These are phyloP conservation scores for Backusella mclennaniae DNA, from an alignment of 192 early-diverging fungal genomes.

Conservation along the genomic window DNA sequence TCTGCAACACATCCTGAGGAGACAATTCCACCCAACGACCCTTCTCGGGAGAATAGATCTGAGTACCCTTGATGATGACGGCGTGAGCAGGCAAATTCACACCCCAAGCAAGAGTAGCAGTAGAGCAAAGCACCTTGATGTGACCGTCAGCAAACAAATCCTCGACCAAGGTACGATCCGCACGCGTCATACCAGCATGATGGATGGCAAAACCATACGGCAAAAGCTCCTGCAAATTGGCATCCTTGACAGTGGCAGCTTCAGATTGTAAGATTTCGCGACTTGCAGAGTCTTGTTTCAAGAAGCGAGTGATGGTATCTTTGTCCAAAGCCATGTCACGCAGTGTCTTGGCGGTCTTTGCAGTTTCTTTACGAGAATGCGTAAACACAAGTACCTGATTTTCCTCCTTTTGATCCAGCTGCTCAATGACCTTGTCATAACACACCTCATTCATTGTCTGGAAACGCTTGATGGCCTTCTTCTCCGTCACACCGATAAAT, in stretches of 20 bases:
- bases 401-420: slow-evolving; percentile 62
- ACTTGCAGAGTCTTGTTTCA: slow-evolving; percentile 77
- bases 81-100: slow-evolving; percentile 98
- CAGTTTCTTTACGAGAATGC: slow-evolving; percentile 97
- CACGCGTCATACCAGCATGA: slow-evolving; percentile 93
- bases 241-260: slow-evolving; percentile 77
- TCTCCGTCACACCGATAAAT: slow-evolving; percentile 96
- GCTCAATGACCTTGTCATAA: slow-evolving; percentile 93
- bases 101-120: slow-evolving; percentile 98
- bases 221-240: slow-evolving; percentile 83
- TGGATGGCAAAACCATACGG: slow-evolving; percentile 96
- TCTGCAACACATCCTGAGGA: slow-evolving; percentile 97
- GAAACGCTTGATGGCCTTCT: slow-evolving; percentile 90
- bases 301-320: slow-evolving; percentile 79
- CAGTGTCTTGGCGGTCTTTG: slow-evolving; percentile 84
- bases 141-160: slow-evolving; percentile 91
- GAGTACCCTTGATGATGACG: slow-evolving; percentile 98
- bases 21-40: slow-evolving; percentile 94
- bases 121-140: slow-evolving; percentile 91
- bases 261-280: slow-evolving; percentile 84
- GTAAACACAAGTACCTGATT: slow-evolving; percentile 96
- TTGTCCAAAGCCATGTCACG: slow-evolving; percentile 93
- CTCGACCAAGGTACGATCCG: slow-evolving; percentile 91
- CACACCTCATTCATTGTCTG: slow-evolving; percentile 97
- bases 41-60: slow-evolving; percentile 95